A percentile compares a stretch with the other conserved stretches of the same genome.
These are phyloP conservation scores for Boletus rex-veris DNA, from an alignment of 768 basidiomycete species.

Conservation along the genomic window DNA sequence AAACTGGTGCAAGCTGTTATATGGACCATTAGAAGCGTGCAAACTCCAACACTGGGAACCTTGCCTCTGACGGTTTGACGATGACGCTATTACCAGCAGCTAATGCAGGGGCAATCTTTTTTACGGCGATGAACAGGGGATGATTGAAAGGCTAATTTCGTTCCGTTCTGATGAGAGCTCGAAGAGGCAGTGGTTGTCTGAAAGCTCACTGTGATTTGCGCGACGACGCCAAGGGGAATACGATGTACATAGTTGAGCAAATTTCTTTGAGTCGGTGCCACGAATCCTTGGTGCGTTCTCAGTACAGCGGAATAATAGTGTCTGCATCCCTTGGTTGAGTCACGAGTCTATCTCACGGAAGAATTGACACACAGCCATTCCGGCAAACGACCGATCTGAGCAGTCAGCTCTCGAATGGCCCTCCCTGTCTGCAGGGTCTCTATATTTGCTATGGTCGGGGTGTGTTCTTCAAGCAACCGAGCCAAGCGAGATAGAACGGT, in stretches of 20 bases:
- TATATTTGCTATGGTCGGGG: constrained; percentile 56
- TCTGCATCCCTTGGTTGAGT: constrained; percentile 34
- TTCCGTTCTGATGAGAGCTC: neutral
- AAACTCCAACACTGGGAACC: neutral
- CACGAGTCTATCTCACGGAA: neutral
- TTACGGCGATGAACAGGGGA: constrained; percentile 82
- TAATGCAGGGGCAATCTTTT: constrained; percentile 83
- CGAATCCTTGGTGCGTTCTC: constrained; percentile 62
- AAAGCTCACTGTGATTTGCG: constrained; percentile 70
- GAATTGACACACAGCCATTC: constrained; percentile 73
- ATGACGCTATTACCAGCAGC: constrained; percentile 84
- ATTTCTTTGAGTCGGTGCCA: constrained; percentile 77
- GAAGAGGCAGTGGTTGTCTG: neutral
- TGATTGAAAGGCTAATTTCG: constrained; percentile 76
- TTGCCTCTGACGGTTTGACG: constrained; percentile 77
- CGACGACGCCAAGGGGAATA: constrained; percentile 83
- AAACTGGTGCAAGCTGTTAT: constrained; percentile 67
- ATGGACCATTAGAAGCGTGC: neutral
- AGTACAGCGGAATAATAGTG: constrained; percentile 76
- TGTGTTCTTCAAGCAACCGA: constrained; percentile 50
- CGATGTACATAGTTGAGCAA: constrained; percentile 77
- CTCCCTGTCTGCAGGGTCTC: constrained; percentile 80
- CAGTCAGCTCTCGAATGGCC: constrained; percentile 79
- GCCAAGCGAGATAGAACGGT: constrained; percentile 64
- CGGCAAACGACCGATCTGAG: constrained; percentile 71